phyloP scores from a whole-genome alignment of 1,284 basidiomycete genomes.

The Irpex rosettiformis region DNA sequence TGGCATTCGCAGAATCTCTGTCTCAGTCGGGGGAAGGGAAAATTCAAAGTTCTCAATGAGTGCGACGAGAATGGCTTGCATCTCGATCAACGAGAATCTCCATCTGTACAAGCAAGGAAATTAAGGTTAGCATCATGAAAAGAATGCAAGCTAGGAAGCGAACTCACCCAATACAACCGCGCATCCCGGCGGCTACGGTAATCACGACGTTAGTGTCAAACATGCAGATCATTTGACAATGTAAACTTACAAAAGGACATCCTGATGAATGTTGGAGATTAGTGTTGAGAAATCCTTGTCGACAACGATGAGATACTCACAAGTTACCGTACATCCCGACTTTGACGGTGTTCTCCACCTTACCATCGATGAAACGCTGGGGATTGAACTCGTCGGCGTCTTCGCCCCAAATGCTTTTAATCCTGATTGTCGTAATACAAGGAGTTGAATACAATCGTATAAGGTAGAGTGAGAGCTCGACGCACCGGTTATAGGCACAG shows the following conservation, averaged over 20 bases:
- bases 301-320: constrained; percentile 3
- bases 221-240: background rate
- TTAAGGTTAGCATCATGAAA: background rate
- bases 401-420: constrained; percentile 9
- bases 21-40: constrained; percentile 12
- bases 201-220: background rate
- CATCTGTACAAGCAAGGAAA: constrained; percentile 5
- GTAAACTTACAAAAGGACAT: constrained; percentile 13
- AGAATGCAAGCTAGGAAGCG: background rate
- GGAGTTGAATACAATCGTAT: no score
- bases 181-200: constrained; percentile 10
- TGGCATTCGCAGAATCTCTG: constrained; percentile 21
- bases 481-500: constrained; percentile 9
- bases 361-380: constrained; percentile 7
- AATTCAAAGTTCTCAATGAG: constrained; percentile 16
- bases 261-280: background rate
- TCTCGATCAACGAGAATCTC: constrained; percentile 16
- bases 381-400: constrained; percentile 13
- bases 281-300: background rate
- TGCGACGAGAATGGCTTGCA: constrained; percentile 11
- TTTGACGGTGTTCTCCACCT: constrained; percentile 10
- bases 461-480: background rate
- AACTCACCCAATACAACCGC: constrained; percentile 16
- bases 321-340: constrained; percentile 2
- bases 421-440: no score